phyloP scores from a whole-genome alignment of 2,329 filamentous ascomycete species.

The Diaporthe citri region DNA sequence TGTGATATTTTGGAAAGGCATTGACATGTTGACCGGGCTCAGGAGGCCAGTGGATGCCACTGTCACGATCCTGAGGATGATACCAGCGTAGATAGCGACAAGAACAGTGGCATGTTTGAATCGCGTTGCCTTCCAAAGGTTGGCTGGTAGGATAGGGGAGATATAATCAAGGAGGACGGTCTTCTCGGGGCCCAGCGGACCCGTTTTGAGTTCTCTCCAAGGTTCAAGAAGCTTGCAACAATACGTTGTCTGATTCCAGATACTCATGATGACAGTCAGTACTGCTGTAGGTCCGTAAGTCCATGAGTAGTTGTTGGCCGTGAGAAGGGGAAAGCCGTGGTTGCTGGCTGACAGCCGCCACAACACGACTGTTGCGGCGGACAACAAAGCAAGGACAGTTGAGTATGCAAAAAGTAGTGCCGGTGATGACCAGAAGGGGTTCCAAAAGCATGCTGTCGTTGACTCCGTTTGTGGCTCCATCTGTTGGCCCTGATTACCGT shows the following conservation, averaged over 20 bases:
- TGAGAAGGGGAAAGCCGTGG: neutral
- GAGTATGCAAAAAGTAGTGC: neutral
- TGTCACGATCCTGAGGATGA: neutral
- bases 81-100: neutral
- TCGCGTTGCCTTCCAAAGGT: neutral
- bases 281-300: slow-evolving; percentile 1
- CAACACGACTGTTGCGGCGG: neutral
- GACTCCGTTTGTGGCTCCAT: too few species aligned
- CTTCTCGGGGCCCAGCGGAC: neutral
- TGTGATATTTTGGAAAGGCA: neutral
- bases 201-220: neutral
- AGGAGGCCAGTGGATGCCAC: neutral
- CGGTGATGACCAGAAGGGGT: neutral
- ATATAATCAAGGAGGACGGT: neutral
- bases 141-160: neutral
- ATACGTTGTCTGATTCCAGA: neutral
- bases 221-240: neutral
- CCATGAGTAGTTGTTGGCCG: neutral
- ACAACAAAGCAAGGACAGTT: neutral
- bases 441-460: neutral
- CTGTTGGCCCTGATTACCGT: too few species aligned
- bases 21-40: neutral
- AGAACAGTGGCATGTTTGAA: neutral
- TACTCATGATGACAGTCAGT: neutral
- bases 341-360: neutral